Evolutionary conservation across 2,329 filamentous ascomycete genomes (phyloP).

Genomic region (Diaporthe citriasiana): DNA sequence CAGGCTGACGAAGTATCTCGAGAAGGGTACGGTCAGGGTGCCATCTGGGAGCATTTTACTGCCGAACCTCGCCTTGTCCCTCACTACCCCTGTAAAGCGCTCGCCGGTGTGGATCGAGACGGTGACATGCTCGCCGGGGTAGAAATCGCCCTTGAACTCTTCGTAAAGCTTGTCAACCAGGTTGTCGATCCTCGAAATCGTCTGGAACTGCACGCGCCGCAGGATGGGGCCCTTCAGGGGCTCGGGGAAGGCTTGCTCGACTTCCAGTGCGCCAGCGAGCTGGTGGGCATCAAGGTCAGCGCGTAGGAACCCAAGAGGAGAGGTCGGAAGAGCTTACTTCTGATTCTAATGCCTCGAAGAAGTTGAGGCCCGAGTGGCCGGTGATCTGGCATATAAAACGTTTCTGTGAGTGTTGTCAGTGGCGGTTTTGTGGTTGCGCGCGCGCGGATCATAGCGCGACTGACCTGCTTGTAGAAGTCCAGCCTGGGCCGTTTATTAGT

Average conservation of each 20-base stretch:
- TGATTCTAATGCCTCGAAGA: conserved; percentile 92
- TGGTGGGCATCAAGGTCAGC: conserved; percentile 55
- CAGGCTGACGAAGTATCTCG: conserved; percentile 85
- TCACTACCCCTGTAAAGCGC: conserved; percentile 79
- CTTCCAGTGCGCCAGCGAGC: conserved; percentile 86
- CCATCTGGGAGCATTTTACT: conserved; percentile 75
- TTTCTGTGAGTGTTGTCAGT: conserved; percentile 64
- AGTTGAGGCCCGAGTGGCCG: conserved; percentile 90
- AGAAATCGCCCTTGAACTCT: conserved; percentile 91
- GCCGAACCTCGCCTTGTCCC: conserved; percentile 87
- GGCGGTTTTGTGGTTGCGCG: not conserved
- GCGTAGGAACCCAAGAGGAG: conserved; percentile 32
- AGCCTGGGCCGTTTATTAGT: conserved; percentile 69
- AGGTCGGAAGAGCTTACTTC: conserved; percentile 73
- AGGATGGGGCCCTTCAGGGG: conserved; percentile 91
- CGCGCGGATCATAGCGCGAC: conserved; percentile 44
- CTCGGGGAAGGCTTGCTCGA: conserved; percentile 93
- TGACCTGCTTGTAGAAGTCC: conserved; percentile 93
- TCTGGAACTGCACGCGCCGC: conserved; percentile 91
- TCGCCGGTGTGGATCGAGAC: conserved; percentile 79
- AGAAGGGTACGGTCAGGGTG: conserved; percentile 77
- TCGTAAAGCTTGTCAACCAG: conserved; percentile 77
- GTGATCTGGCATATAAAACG: conserved; percentile 97
- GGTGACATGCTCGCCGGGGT: conserved; percentile 87
- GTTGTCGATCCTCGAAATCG: conserved; percentile 89